Conservation (phyloP, 2,329 filamentous ascomycete species). For the Pseudocercospora pini-densiflorae region DNA sequence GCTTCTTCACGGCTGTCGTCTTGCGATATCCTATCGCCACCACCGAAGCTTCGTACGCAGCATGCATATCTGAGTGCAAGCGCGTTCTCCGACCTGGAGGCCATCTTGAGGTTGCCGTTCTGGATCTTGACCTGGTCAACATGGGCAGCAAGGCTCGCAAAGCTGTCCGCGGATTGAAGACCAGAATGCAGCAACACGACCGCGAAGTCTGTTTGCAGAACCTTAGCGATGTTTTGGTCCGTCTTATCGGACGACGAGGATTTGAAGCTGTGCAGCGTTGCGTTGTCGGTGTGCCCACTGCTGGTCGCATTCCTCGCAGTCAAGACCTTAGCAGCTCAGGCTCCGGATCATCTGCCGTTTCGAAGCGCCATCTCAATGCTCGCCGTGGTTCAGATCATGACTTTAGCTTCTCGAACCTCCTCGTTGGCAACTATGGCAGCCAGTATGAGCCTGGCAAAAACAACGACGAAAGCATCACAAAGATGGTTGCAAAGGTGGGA, state of each 20-base stretch:
- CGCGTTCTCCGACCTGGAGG: slow-evolving; percentile 78
- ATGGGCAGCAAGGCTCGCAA: slow-evolving; percentile 75
- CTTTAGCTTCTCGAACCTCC: slow-evolving; percentile 35
- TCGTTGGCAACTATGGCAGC: slow-evolving; percentile 56
- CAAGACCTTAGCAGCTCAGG: slow-evolving; percentile 38
- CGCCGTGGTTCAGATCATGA: not conserved
- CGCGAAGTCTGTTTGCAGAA: slow-evolving; percentile 64
- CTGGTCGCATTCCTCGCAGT: slow-evolving; percentile 50
- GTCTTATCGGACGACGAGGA: slow-evolving; percentile 68
- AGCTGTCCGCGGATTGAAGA: slow-evolving; percentile 72
- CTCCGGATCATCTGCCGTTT: slow-evolving; percentile 30
- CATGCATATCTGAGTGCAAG: slow-evolving; percentile 74
- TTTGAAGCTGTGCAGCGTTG: slow-evolving; percentile 77
- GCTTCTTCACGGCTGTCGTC: slow-evolving; percentile 76
- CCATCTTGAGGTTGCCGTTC: slow-evolving; percentile 76
- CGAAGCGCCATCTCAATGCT: slow-evolving; percentile 11
- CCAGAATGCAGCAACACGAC: slow-evolving; percentile 66
- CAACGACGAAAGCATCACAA: slow-evolving; percentile 82
- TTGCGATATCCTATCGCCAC: slow-evolving; percentile 76
- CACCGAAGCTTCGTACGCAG: slow-evolving; percentile 70
- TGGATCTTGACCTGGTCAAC: slow-evolving; percentile 80
- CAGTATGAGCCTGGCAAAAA: slow-evolving; percentile 38
- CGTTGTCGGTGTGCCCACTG: slow-evolving; percentile 77
- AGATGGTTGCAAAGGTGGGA: slow-evolving; percentile 88
- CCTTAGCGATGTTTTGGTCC: slow-evolving; percentile 61